Conservation (phyloP, 192 early-diverging fungal species). For the Cladochytrium replicatum region DNA sequence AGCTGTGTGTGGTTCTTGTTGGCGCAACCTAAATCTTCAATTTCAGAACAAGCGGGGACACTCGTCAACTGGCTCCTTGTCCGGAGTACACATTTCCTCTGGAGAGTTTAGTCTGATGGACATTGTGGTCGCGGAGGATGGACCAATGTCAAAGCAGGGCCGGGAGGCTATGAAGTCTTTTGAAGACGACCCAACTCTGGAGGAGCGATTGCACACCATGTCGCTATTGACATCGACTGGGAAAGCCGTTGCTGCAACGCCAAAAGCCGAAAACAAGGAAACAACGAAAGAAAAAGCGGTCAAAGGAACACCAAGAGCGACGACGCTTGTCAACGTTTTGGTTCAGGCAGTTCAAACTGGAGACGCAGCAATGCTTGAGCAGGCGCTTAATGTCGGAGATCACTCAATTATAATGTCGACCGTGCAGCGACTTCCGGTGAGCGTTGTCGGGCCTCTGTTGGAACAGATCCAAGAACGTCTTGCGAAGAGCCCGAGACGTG, state of each 20-base stretch:
- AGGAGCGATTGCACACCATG: conserved; percentile 29
- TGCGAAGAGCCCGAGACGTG: conserved; percentile 25
- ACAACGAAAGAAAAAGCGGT: conserved; percentile 1
- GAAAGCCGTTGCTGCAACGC: neutral
- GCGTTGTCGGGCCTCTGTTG: conserved; percentile 27
- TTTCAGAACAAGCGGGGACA: too few species aligned
- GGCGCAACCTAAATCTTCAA: too few species aligned
- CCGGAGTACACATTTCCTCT: too few species aligned
- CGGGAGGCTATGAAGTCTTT: too few species aligned
- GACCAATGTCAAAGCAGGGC: too few species aligned
- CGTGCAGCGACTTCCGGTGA: conserved; percentile 24
- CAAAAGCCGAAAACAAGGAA: neutral
- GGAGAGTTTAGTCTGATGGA: too few species aligned
- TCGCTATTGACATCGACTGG: conserved; percentile 2
- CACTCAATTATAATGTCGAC: conserved; percentile 27
- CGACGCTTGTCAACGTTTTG: conserved; percentile 29
- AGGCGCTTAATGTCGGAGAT: conserved; percentile 22
- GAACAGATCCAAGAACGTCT: conserved; percentile 24
- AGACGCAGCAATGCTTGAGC: conserved; percentile 31
- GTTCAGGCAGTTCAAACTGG: conserved; percentile 29
- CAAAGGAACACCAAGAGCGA: conserved; percentile 20
- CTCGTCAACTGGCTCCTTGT: too few species aligned
- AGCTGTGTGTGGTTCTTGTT: too few species aligned
- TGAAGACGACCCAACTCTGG: conserved; percentile 32
- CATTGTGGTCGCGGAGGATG: too few species aligned